Evolutionary conservation across 2,329 filamentous ascomycete genomes (phyloP).

Genomic region (Thelonectria blattea): DNA sequence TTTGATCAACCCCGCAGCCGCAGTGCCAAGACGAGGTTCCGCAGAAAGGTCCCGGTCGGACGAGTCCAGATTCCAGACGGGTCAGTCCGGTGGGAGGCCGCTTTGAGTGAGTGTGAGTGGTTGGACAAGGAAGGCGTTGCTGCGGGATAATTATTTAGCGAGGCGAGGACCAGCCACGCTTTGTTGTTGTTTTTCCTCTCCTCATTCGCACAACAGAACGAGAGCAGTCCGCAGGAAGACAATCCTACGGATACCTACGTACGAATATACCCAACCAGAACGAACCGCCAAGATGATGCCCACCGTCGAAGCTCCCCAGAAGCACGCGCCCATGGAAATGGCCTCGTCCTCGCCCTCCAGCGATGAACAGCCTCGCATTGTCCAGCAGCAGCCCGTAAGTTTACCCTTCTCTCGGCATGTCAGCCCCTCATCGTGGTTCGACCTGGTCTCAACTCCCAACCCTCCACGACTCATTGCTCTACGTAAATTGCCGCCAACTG

Average conservation of each 20-base stretch:
- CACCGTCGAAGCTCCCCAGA: conserved; percentile 20
- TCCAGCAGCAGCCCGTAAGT: conserved; percentile 28
- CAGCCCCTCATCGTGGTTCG: conserved; percentile 11
- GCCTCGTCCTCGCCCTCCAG: neutral
- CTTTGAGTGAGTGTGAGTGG: neutral
- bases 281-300: conserved; percentile 23
- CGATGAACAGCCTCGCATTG: conserved; percentile 7
- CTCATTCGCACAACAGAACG: neutral
- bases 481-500: neutral
- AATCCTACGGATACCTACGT: neutral
- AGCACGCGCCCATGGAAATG: conserved; percentile 30
- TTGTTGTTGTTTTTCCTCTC: neutral
- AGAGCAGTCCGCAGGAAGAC: neutral
- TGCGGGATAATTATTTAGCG: neutral
- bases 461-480: neutral
- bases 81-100: neutral
- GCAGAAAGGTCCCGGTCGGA: neutral
- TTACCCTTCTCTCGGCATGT: neutral
- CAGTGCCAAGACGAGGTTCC: neutral
- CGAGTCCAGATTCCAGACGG: neutral
- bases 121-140: neutral
- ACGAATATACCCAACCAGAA: neutral
- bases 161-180: neutral
- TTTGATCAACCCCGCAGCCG: neutral
- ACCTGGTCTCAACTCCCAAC: neutral